Evolutionary conservation across 106 monocot genomes (phyloP).

Genomic region (Vanilla planifolia): DNA sequence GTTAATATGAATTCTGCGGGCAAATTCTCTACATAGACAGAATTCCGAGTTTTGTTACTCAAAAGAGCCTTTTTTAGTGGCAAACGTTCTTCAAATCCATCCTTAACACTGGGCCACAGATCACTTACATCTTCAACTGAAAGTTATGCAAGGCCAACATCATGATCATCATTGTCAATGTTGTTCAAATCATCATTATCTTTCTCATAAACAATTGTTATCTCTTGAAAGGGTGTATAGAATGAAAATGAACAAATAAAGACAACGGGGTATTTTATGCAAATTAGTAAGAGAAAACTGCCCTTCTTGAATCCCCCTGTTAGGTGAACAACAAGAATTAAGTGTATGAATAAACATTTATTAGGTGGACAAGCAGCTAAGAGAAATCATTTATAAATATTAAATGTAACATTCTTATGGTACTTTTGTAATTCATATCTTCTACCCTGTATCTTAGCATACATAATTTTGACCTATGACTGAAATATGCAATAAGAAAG

Average conservation of each 20-base stretch:
- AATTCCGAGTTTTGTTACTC: conserved; percentile 84
- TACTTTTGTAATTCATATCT: too few relatives aligned
- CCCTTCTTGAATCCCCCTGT: not conserved
- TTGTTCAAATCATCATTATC: too few relatives aligned
- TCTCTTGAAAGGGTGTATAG: not conserved
- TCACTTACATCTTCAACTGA: conserved; percentile 99
- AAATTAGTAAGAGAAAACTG: not conserved
- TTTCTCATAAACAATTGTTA: not conserved
- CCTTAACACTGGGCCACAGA: conserved; percentile 86
- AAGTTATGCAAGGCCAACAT: conserved; percentile 6
- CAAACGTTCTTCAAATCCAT: conserved; percentile 64
- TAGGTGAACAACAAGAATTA: not conserved
- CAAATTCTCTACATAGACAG: conserved; percentile 68
- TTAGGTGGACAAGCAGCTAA: not conserved
- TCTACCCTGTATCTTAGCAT: too few relatives aligned
- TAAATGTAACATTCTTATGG: too few relatives aligned
- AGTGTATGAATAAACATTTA: not conserved
- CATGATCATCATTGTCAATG: not conserved
- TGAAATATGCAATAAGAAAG: too few relatives aligned
- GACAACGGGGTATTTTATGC: not conserved
- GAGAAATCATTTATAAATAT: too few relatives aligned
- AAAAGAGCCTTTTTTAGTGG: conserved; percentile 77
- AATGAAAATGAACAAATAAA: not conserved
- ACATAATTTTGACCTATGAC: too few relatives aligned
- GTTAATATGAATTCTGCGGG: conserved; percentile 86